These are phyloP conservation scores for Citrus hindsii DNA, from an alignment of 345 rosid genomes.

Conservation along the genomic window DNA sequence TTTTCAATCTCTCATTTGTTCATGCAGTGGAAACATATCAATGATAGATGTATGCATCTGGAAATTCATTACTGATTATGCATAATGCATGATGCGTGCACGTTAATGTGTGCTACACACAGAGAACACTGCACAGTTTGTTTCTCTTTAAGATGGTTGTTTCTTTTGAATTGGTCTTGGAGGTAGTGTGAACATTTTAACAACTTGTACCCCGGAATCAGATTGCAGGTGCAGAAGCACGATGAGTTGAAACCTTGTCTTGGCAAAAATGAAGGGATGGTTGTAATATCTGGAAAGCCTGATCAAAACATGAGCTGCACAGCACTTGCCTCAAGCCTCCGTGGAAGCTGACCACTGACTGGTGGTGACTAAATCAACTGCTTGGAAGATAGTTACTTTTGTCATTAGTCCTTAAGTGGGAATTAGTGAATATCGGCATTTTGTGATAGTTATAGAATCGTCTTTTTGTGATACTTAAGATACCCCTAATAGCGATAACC, in stretches of 20 bases:
- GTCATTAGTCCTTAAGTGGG: not conserved
- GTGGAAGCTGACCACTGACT: conserved; percentile 8
- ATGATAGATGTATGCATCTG: not conserved
- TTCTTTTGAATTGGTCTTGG: not conserved
- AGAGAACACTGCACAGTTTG: not conserved
- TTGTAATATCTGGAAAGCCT: conserved; percentile 57
- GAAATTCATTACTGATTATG: not conserved
- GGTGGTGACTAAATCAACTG: not conserved
- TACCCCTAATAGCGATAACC: not conserved
- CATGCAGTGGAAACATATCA: conserved; percentile 35
- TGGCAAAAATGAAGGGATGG: conserved; percentile 35
- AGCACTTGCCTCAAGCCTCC: conserved; percentile 53
- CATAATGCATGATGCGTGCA: not conserved
- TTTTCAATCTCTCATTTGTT: conserved; percentile 1
- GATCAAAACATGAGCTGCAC: conserved; percentile 48
- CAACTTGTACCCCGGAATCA: conserved; percentile 17
- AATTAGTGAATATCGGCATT: not conserved
- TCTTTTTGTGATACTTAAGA: not conserved
- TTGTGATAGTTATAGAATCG: not conserved
- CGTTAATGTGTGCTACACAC: not conserved
- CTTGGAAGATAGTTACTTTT: not conserved
- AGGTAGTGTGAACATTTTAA: not conserved
- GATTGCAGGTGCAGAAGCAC: conserved; percentile 63
- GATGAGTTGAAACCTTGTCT: conserved; percentile 41
- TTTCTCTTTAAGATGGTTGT: not conserved